Evolutionary conservation across 179 eudicot genomes (phyloP), one percentile per base, ranked within the genome.

Genomic region (Nepenthes alata): DNA sequence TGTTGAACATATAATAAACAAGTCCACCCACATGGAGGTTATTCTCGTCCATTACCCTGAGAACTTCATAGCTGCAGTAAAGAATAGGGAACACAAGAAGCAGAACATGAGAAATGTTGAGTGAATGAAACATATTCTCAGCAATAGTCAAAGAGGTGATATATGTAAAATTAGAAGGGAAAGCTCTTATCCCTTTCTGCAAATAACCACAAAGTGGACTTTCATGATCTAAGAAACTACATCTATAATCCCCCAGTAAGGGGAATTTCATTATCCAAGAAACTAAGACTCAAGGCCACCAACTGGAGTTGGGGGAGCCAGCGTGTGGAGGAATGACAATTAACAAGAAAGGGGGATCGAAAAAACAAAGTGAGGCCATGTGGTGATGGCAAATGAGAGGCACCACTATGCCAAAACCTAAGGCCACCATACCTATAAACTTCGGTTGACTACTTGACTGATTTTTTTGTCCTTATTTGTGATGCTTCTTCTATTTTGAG

Each of bases 1-100:
- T 76, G 70, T 91, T 91, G 79, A 91, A 91, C 67, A 91, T 53
- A 61, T 89, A 91, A 72, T 79, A 88, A 65, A 91, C 68, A 50
- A 93, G 93, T 74, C 97, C 96, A 47, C 73, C 83, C 53, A 74
- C 69, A 55, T 66, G 79, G 77, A 89, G 91, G 69, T 85, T 91
- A 11, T 84, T 83, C 86, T 83, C 86, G 62, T 91, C 95, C 69
- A 91, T 44, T 35, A 78, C 69, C 49, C 53, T 70, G 62, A 89
- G 38, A 70, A 83, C 86, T 86, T 91, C 98, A 70, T 82, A 89
- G 69, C 98, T 91, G 89, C 76, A 64, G 65, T 15, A 52, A 61
- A 57, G 35, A 60, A 48, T 55, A 69, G 48, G 11, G 7, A 66
- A 69, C 16, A 57, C 53, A 44, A 49, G 47, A 14, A 14, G 8